Base-by-base conservation (phyloP, 176 grass and related monocot species). In the Raddia guianensis region DNA sequence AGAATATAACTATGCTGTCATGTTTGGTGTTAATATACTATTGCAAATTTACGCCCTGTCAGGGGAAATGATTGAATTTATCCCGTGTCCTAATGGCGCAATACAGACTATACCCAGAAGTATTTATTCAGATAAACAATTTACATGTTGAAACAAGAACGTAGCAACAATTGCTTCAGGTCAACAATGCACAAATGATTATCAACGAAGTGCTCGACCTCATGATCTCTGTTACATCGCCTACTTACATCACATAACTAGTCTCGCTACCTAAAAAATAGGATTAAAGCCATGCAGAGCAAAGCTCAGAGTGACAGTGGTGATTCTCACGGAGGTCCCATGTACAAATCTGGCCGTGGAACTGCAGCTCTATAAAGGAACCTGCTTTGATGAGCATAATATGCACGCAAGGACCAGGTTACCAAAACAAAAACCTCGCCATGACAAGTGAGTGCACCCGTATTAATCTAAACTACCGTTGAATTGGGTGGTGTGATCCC, bases 401-500 rank as follows among this genome's bases (percentile, higher is more conserved):
- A 49, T 56, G 15, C 10, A 18, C 0, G 53, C 62, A 78, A 59
- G 67, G 69, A 44, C 61, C 52, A 90, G 83, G 73, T 82, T 67
- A 35, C 78, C 15, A 0, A 56, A 86, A 67, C 72, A 90, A 66
- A 60, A 90, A 86, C 83, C 67, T 74, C 61, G 54, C 33, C 46
- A 6, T 54, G 16, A 12, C 49, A 70, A 13, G 16, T 68, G 34
- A 46, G 66, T 2, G 5, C 7, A 12, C 77, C 10, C 10, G 55
- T 62, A 12, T 40, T 68, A 78, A 58, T 82, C 86, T 97, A 87
- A 73, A 49, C 78, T 87, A 55, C 34, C 15, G 87, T 90, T 0
- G 90, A 90, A 51, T 94, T 89, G 5, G 87, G 89, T 5, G 81
- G 83, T 15, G 83, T 75, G 71, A 97, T 97, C 42, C 91, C 91